Base-by-base conservation (phyloP, 2,329 filamentous ascomycete genomes). In the Talaromyces islandicus region DNA sequence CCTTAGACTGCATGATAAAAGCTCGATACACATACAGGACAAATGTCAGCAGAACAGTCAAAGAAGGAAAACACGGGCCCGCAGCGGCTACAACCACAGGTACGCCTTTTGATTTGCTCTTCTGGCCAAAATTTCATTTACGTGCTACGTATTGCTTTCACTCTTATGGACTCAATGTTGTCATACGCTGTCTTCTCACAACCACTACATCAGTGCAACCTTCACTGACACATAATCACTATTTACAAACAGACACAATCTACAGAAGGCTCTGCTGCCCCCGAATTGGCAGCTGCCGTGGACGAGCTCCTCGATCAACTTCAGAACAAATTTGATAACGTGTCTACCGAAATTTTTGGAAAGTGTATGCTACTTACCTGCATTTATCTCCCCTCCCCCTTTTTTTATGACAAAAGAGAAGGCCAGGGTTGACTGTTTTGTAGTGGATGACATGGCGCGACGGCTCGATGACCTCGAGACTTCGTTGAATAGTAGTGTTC, bases 391-490 rank as follows among this genome's bases (percentile, higher is more conserved):
- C 12, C 27, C n/a, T 3, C 24, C 19, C n/a, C 6, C 4, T 25
- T 52, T 4, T 48, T 46, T 12, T 29, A 4, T 12, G 19, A 1
- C 48, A 17, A 9, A 17, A 21, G 11, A 21, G 7, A 1, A 10
- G 6, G 14, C 1, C 3, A 3, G 25, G n/a, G 24, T 24, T 60
- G 12, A 57, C 25, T 24, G 7, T 46, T n/a, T 41, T 46, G 27
- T 62, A 96, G 92, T 97, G 89, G 92, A 96, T 70, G 92, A 96
- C 64, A 96, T 97, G 92, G 89, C 90, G 14, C 83, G 88, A 62
- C 85, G 92, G 27, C 78, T 97, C 24, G 92, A 97, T 71, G 91
- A 87, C 60, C 82, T 97, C 11, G 92, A 95, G 73, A 81, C 88
- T 25, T 87, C 88, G 14, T 80, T 95, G 51, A 81, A 85, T 67